phyloP scores from a whole-genome alignment of 805 yeast species.

The Candida taoyuanica region DNA sequence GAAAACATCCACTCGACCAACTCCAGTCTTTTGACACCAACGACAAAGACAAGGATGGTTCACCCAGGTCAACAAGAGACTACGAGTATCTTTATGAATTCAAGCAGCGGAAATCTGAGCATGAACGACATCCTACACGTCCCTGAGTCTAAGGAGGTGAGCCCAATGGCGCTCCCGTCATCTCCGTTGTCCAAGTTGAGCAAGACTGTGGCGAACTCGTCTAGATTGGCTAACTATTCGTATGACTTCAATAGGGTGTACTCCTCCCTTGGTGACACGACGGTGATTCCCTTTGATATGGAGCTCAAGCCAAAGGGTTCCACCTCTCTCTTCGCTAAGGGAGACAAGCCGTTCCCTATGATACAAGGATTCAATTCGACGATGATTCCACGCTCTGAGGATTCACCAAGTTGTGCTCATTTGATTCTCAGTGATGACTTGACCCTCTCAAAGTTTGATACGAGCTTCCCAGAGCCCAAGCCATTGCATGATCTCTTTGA shows the following conservation, averaged over 20 bases:
- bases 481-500: constrained; percentile 18
- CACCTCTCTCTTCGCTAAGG: too few species aligned
- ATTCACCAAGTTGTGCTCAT: not conserved
- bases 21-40: too few species aligned
- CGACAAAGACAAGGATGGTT: too few species aligned
- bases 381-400: not conserved
- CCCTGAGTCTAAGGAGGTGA: not conserved
- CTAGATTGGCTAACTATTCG: constrained; percentile 3
- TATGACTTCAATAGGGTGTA: not conserved
- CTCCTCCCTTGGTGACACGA: constrained; percentile 3
- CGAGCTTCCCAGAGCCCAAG: constrained; percentile 19
- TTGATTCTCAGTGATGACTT: constrained; percentile 11
- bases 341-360: too few species aligned
- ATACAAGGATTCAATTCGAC: not conserved
- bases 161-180: not conserved
- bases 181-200: constrained; percentile 3
- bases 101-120: too few species aligned
- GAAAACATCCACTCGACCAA: too few species aligned
- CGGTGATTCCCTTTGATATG: constrained; percentile 10
- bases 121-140: too few species aligned
- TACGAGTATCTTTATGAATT: too few species aligned
- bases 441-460: constrained; percentile 15
- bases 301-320: constrained; percentile 11
- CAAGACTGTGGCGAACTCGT: not conserved
- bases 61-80: too few species aligned